These are phyloP conservation scores for Neoboletus brunneissimus DNA, from an alignment of 768 basidiomycete species.

Conservation along the genomic window DNA sequence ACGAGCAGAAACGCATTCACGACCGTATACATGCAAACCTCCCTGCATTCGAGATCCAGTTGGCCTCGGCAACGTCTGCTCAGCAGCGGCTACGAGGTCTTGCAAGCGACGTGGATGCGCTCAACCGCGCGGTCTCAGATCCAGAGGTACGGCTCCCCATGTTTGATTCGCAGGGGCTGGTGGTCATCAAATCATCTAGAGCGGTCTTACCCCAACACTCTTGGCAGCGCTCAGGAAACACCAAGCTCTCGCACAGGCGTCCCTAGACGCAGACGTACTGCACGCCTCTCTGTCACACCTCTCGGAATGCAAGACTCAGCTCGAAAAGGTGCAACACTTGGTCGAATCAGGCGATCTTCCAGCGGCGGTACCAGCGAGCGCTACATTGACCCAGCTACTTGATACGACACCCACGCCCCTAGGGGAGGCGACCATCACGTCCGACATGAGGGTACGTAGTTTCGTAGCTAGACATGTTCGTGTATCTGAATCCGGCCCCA, in stretches of 20 bases:
- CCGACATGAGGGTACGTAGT: slow-evolving; percentile 55
- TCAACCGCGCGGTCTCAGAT: slow-evolving; percentile 52
- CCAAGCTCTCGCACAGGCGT: slow-evolving; percentile 59
- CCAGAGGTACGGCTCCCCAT: slow-evolving; percentile 48
- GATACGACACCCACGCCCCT: slow-evolving; percentile 50
- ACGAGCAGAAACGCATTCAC: slow-evolving; percentile 59
- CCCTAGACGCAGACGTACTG: slow-evolving; percentile 51
- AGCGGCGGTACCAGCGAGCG: slow-evolving; percentile 52
- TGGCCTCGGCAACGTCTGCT: slow-evolving; percentile 59
- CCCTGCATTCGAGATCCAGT: slow-evolving; percentile 61
- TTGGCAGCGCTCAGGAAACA: slow-evolving; percentile 56
- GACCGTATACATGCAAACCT: slow-evolving; percentile 67
- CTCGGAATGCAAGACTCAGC: slow-evolving; percentile 46
- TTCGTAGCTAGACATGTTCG: background rate
- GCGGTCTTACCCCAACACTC: slow-evolving; percentile 63
- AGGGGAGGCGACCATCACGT: slow-evolving; percentile 46
- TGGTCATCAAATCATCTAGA: slow-evolving; percentile 39
- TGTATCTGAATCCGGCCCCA: background rate
- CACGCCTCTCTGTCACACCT: slow-evolving; percentile 56
- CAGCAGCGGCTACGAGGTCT: slow-evolving; percentile 57
- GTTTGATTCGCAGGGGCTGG: background rate
- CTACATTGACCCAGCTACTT: slow-evolving; percentile 43
- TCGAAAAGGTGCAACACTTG: slow-evolving; percentile 43
- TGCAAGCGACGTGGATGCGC: slow-evolving; percentile 47
- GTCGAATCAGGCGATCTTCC: slow-evolving; percentile 59